Evolutionary conservation across 768 basidiomycete species (phyloP).

Genomic region (Naganishia friedmannii): DNA sequence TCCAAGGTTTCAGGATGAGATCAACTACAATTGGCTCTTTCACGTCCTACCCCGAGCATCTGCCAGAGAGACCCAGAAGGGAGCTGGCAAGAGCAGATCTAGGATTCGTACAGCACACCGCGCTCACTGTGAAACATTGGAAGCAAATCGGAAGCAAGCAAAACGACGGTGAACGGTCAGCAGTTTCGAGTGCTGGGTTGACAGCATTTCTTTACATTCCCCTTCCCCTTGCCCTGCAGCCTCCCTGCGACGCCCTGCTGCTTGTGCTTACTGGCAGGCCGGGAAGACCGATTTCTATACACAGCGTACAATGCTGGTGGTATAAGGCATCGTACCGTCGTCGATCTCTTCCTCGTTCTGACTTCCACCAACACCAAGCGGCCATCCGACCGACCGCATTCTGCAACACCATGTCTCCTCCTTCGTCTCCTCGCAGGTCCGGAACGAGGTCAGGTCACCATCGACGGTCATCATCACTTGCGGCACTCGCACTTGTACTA

Average conservation of each 20-base stretch:
- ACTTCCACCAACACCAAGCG: no score
- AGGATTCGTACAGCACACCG: no score
- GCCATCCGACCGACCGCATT: not conserved
- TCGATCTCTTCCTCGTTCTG: not conserved
- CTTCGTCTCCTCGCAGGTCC: not conserved
- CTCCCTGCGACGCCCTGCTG: no score
- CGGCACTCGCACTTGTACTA: conserved; percentile 13
- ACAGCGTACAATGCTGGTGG: not conserved
- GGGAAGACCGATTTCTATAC: no score
- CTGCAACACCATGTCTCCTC: not conserved
- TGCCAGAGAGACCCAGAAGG: no score
- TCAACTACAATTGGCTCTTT: no score
- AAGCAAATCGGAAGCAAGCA: not conserved
- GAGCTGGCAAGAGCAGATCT: no score
- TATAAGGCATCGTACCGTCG: not conserved
- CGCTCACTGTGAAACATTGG: no score
- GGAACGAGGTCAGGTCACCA: not conserved
- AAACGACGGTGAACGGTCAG: not conserved
- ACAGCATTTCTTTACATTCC: not conserved
- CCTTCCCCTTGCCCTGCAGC: not conserved
- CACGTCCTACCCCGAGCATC: no score
- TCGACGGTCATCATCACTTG: conserved; percentile 11
- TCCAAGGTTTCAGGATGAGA: no score
- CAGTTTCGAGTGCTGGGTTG: no score
- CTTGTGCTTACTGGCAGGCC: no score